phyloP scores from a whole-genome alignment of 345 rosid genomes.

The Gossypium bickii region DNA sequence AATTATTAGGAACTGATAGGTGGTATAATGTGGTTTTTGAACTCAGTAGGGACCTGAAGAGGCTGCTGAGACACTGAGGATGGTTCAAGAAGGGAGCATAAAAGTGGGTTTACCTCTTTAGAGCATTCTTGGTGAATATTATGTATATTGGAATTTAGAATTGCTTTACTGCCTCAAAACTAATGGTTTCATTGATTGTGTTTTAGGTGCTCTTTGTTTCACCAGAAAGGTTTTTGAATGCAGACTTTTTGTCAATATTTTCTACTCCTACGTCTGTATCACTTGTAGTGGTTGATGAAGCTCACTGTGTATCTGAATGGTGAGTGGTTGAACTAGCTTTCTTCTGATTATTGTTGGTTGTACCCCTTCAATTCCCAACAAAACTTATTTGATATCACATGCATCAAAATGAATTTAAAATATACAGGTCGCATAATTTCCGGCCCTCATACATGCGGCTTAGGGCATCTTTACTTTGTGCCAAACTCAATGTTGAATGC shows the following conservation, averaged over 20 bases:
- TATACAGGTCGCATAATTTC: constrained; percentile 88
- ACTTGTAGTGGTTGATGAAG: constrained; percentile 94
- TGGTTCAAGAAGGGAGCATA: constrained; percentile 59
- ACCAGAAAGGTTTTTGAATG: constrained; percentile 82
- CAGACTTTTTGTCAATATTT: constrained; percentile 63
- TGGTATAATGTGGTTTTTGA: constrained; percentile 8
- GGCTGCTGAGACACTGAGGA: constrained; percentile 60
- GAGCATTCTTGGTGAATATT: background rate
- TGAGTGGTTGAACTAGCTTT: constrained; percentile 33
- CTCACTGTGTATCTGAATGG: constrained; percentile 98
- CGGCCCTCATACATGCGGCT: constrained; percentile 97
- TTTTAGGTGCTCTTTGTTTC: constrained; percentile 94
- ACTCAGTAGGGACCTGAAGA: constrained; percentile 63
- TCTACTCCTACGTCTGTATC: constrained; percentile 48
- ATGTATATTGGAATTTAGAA: background rate
- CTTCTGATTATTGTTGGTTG: background rate
- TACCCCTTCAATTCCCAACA: background rate
- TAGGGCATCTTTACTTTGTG: constrained; percentile 71
- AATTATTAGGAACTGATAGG: constrained; percentile 6
- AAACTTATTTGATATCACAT: background rate
- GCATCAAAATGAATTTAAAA: constrained; percentile 9
- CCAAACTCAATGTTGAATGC: constrained; percentile 58
- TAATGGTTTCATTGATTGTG: constrained; percentile 12
- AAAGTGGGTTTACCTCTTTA: constrained; percentile 40
- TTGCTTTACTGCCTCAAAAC: background rate